Conservation (phyloP, 257 asterid species). For the Mitragyna speciosa region DNA sequence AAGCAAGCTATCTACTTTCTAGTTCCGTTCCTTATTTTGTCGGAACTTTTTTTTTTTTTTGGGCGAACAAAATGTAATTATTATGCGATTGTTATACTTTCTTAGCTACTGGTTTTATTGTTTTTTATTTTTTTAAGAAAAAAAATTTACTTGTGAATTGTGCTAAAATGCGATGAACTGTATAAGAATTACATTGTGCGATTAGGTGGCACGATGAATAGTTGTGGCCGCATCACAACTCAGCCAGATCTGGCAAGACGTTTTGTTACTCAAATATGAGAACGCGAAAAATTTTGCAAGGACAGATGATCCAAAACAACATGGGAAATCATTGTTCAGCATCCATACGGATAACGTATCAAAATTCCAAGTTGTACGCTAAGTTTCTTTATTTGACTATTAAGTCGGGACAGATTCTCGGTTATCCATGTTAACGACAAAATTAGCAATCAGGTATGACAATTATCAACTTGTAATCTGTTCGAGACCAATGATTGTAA, state of each 20-base stretch:
- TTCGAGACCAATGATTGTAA: neutral
- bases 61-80: slow-evolving; percentile 2
- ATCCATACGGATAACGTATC: too few relatives aligned
- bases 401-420: neutral
- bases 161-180: too few relatives aligned
- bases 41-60: neutral
- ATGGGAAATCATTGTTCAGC: too few relatives aligned
- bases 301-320: too few relatives aligned
- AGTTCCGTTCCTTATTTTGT: neutral
- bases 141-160: too few relatives aligned
- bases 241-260: too few relatives aligned
- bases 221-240: too few relatives aligned
- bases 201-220: too few relatives aligned
- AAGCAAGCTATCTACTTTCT: neutral
- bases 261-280: too few relatives aligned
- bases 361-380: too few relatives aligned
- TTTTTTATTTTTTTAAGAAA: neutral
- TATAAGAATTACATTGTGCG: neutral
- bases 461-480: neutral
- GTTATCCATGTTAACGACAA: neutral
- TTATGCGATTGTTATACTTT: neutral
- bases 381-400: neutral
- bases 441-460: neutral
- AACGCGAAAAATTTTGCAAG: too few relatives aligned
- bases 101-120: neutral